Evolutionary conservation across 2,329 filamentous ascomycete genomes (phyloP).

Genomic region (Aphanocladium album): DNA sequence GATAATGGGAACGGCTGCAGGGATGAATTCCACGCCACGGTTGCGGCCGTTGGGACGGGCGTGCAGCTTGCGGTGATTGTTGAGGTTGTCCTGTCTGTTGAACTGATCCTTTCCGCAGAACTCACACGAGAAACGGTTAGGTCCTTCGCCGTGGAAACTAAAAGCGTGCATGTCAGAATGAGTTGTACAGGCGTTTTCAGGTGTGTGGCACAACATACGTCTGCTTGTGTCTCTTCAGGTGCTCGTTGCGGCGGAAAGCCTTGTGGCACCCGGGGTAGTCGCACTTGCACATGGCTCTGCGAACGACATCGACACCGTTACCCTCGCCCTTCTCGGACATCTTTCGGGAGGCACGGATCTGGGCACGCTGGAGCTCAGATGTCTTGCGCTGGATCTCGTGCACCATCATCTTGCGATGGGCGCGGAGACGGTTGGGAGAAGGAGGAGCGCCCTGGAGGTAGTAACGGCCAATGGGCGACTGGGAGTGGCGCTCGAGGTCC

Average conservation of each 20-base stretch:
- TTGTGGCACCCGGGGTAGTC: conserved; percentile 42
- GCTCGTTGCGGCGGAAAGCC: conserved; percentile 48
- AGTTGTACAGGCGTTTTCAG: not conserved
- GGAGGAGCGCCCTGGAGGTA: conserved; percentile 27
- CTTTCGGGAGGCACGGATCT: conserved; percentile 31
- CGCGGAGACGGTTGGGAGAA: conserved; percentile 29
- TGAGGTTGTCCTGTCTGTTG: conserved; percentile 38
- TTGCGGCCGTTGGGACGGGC: conserved; percentile 35
- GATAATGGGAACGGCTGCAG: conserved; percentile 34
- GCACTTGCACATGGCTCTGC: conserved; percentile 40
- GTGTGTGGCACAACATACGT: conserved; percentile 35
- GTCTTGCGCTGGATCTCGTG: conserved; percentile 41
- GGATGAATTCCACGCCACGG: conserved; percentile 36
- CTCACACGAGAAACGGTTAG: conserved; percentile 35
- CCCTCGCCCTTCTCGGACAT: conserved; percentile 25
- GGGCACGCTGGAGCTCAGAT: conserved; percentile 38
- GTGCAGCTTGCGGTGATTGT: conserved; percentile 38
- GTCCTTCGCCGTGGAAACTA: conserved; percentile 34
- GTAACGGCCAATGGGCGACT: conserved; percentile 28
- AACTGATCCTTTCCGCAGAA: conserved; percentile 39
- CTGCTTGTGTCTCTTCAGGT: conserved; percentile 50
- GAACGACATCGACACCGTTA: conserved; percentile 30
- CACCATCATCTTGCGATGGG: conserved; percentile 36
- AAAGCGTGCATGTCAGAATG: conserved; percentile 2
- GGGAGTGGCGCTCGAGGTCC: conserved; percentile 32